Evolutionary conservation across 2,329 filamentous ascomycete species (phyloP).

Genomic region (Colletotrichum sp.): DNA sequence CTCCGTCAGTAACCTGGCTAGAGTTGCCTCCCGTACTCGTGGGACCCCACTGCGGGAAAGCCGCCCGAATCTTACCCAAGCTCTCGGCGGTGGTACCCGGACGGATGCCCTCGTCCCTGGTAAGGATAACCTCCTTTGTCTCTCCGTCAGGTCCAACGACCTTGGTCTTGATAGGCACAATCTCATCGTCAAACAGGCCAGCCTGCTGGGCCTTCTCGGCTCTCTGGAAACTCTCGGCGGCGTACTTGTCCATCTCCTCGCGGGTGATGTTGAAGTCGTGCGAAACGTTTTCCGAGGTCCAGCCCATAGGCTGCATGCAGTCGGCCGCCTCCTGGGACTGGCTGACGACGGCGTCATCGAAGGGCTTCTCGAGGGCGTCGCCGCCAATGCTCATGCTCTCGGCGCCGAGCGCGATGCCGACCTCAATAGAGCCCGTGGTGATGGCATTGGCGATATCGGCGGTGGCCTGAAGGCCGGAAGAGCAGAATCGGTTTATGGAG

Average conservation of each 20-base stretch:
- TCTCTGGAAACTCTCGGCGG: slow-evolving; percentile 84
- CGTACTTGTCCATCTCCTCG: slow-evolving; percentile 82
- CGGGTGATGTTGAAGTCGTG: slow-evolving; percentile 86
- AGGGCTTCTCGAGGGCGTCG: slow-evolving; percentile 73
- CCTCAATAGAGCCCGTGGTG: slow-evolving; percentile 76
- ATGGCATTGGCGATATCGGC: slow-evolving; percentile 96
- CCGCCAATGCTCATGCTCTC: slow-evolving; percentile 85
- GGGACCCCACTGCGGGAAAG: slow-evolving; percentile 89
- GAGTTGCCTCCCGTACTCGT: slow-evolving; percentile 92
- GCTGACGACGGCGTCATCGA: slow-evolving; percentile 76
- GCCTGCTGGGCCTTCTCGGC: slow-evolving; percentile 91
- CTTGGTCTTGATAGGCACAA: slow-evolving; percentile 82
- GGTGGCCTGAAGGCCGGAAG: slow-evolving; percentile 91
- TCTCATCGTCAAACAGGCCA: slow-evolving; percentile 93
- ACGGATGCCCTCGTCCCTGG: slow-evolving; percentile 88
- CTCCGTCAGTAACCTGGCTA: slow-evolving; percentile 92
- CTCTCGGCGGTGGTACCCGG: slow-evolving; percentile 86
- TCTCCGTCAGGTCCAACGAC: slow-evolving; percentile 86
- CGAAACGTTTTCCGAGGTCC: slow-evolving; percentile 96
- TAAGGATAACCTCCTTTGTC: slow-evolving; percentile 77
- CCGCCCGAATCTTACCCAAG: slow-evolving; percentile 83
- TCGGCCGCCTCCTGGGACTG: slow-evolving; percentile 79
- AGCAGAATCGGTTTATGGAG: slow-evolving; percentile 95
- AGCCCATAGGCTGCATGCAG: slow-evolving; percentile 96
- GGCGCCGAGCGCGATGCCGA: slow-evolving; percentile 87